Evolutionary conservation across 2,329 filamentous ascomycete species (phyloP), one percentile per base, ranked within the genome.

Genomic region (Sporothrix mexicana): DNA sequence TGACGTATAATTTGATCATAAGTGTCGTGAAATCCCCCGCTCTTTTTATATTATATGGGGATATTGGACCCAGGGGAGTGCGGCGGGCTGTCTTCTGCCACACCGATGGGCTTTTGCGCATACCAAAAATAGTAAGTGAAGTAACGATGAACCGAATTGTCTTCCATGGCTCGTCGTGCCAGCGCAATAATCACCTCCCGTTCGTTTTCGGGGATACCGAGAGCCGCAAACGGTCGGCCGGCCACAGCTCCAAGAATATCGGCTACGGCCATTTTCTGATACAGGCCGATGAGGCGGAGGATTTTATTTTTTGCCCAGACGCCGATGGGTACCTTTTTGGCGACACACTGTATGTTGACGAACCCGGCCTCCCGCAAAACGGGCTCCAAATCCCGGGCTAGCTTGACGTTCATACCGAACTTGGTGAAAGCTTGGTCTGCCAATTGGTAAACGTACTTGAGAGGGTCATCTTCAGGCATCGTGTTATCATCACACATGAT

Each of bases 311-410:
- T 79, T 6, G 84, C 77, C 85, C 85, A 87, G 2, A 80, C 78
- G 1, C 83, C 84, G 25, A 85, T 80, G 10, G 84, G 84, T 0
- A 85, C 81, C 75, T 85, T 85, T 72, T 83, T 81, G 20, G 79
- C 78, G 53, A 83, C 77, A 69, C 80, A 79, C 3, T 80, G 79
- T 15, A 86, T 78, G 73, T 83, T 82, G 36, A 75, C 77, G 75
- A 86, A 87, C 45, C 85, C 85, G 0, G 84, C 83, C 0, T 76
- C 77, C 49, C 79, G 78, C 15, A 85, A 78, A 3, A 78, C 74
- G 10, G 79, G 78, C 23, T 78, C 78, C 13, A 86, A 74, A 4
- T 85, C 75, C 20, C 81, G 75, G 2, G 77, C 67, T 73, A 78
- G 49, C 78, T 80, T 72, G 72, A 77, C 78, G 73, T 81, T 78